Percentiles rank a stretch among this genome's conserved stretches.
phyloP scores from a whole-genome alignment of 2,329 filamentous ascomycete species.

The Fusarium sp. region DNA sequence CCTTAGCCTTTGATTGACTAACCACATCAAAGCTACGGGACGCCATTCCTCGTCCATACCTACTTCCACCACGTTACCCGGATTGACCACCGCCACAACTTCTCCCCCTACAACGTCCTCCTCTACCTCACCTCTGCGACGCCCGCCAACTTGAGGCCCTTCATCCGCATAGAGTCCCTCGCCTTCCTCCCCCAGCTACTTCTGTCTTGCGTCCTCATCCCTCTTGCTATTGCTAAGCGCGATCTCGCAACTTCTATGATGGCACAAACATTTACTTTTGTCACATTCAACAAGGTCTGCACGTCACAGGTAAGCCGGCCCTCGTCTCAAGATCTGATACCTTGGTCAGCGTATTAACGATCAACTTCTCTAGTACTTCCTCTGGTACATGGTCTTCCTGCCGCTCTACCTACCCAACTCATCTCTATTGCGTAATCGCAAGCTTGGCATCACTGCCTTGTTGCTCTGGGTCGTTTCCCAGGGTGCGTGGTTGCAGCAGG shows the following conservation, averaged over 20 bases:
- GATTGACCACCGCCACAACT: constrained; percentile 98
- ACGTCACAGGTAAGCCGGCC: constrained; percentile 84
- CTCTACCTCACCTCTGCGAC: constrained; percentile 87
- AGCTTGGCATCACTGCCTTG: constrained; percentile 76
- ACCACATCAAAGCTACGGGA: constrained; percentile 75
- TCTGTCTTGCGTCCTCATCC: constrained; percentile 83
- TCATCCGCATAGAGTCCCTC: constrained; percentile 77
- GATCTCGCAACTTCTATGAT: constrained; percentile 89
- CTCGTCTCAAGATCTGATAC: background rate
- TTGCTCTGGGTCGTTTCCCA: constrained; percentile 84
- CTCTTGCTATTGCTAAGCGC: constrained; percentile 83
- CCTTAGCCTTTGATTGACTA: constrained; percentile 1
- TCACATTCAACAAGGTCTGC: constrained; percentile 98
- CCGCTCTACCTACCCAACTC: constrained; percentile 91
- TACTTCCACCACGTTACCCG: constrained; percentile 94
- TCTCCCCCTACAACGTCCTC: constrained; percentile 94
- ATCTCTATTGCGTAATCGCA: constrained; percentile 74
- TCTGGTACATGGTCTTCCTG: constrained; percentile 97
- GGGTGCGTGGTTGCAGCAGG: constrained; percentile 82
- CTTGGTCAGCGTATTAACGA: constrained; percentile 27
- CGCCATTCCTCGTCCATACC: constrained; percentile 88
- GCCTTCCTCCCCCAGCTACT: constrained; percentile 92
- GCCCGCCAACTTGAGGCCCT: constrained; percentile 53
- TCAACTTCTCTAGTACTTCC: constrained; percentile 80
- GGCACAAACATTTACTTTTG: constrained; percentile 96